A percentile compares a stretch with the other conserved stretches of the same genome.
Conservation (phyloP, 176 grass and related monocot genomes). For the Hordeum marinum region DNA sequence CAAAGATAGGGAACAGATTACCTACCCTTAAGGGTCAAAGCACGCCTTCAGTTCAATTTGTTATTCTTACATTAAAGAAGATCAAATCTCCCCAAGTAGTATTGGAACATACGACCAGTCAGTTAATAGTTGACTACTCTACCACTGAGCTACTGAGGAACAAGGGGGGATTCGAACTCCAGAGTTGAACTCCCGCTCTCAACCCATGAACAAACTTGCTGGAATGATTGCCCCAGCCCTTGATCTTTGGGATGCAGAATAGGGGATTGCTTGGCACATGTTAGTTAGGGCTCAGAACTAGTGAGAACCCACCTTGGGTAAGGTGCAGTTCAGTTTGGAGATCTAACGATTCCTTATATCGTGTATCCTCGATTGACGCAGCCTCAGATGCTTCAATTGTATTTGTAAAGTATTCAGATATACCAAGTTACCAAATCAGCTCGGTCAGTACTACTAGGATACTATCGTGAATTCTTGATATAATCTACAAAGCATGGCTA, state of each 20-base stretch:
- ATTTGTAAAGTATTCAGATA: background rate
- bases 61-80: background rate
- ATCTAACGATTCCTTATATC: background rate
- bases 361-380: background rate
- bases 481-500: too few relatives aligned
- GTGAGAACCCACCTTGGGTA: background rate
- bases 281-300: background rate
- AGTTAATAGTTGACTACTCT: background rate
- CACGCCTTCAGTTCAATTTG: background rate
- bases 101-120: background rate
- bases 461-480: background rate
- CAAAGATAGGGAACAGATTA: background rate
- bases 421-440: background rate
- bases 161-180: background rate
- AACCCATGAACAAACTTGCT: background rate
- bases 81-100: background rate
- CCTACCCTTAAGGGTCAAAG: background rate
- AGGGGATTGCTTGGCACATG: background rate
- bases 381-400: background rate
- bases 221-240: background rate
- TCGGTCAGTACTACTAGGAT: background rate
- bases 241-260: background rate
- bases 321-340: background rate
- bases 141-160: background rate
- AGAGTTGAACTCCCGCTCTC: background rate